Conservation (phyloP, 352 stramenopile species). For the Phytopythium ostracodes region DNA sequence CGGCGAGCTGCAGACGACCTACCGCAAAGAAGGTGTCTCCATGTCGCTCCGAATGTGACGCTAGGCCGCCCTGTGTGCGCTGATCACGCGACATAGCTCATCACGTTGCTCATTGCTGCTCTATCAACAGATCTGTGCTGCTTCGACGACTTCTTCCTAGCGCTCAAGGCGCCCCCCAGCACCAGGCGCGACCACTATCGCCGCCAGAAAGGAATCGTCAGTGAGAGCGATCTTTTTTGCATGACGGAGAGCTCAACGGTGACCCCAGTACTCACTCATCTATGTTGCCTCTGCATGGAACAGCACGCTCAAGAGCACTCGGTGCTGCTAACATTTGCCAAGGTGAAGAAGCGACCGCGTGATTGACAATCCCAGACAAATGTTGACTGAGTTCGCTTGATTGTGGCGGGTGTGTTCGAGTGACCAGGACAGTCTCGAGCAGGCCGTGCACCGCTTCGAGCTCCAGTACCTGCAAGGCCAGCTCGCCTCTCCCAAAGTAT, state of each 20-base stretch:
- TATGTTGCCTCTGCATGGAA: neutral
- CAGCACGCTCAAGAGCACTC: constrained; percentile 24
- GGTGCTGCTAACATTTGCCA: constrained; percentile 18
- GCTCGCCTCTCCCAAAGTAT: constrained; percentile 8
- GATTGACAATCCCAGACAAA: no score
- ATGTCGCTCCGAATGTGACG: no score
- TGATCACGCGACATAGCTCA: no score
- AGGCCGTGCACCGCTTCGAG: constrained; percentile 20
- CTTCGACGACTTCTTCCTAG: constrained; percentile 48
- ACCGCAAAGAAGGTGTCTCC: constrained; percentile 46
- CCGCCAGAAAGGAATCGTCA: constrained; percentile 37
- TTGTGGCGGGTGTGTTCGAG: neutral
- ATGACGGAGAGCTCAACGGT: neutral
- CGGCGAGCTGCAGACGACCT: constrained; percentile 57
- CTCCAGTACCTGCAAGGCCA: constrained; percentile 24
- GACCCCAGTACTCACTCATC: neutral
- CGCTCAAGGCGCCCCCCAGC: neutral
- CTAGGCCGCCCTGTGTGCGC: neutral
- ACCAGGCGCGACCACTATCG: neutral
- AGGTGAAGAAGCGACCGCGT: constrained; percentile 7
- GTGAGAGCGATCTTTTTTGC: neutral
- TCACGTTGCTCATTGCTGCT: neutral
- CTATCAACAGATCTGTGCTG: constrained; percentile 41
- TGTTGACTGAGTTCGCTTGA: neutral
- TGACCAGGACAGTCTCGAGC: constrained; percentile 22